Percentiles rank a stretch among this genome's conserved stretches.
Evolutionary conservation across 108 stramenopile genomes (phyloP).

Genomic region (Cyclotella cryptica): DNA sequence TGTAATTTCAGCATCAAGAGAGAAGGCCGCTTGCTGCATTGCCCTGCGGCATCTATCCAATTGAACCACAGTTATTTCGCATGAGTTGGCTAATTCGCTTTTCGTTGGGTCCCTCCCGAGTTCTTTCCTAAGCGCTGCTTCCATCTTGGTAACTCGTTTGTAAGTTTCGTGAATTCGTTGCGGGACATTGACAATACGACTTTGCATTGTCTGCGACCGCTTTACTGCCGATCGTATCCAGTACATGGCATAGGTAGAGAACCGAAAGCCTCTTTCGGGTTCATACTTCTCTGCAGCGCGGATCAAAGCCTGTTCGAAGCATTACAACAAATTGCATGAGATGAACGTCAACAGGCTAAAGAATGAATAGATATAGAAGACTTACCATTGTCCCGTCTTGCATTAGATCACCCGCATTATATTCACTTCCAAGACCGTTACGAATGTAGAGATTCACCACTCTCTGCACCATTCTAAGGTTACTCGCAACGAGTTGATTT

Average conservation of each 20-base stretch:
- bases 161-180: conserved; percentile 84
- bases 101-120: conserved; percentile 69
- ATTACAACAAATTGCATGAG: neutral
- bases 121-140: conserved; percentile 47
- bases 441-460: conserved; percentile 88
- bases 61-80: conserved; percentile 70
- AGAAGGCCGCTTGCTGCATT: conserved; percentile 71
- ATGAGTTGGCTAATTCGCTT: conserved; percentile 60
- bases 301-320: conserved; percentile 76
- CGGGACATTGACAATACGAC: conserved; percentile 72
- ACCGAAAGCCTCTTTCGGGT: conserved; percentile 90
- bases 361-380: conserved; percentile 17
- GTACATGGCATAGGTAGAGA: conserved; percentile 97
- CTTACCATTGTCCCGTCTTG: conserved; percentile 89
- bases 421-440: conserved; percentile 83
- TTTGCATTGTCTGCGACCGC: conserved; percentile 79
- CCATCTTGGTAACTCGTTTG: conserved; percentile 62
- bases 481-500: conserved; percentile 80
- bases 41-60: conserved; percentile 74
- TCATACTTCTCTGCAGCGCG: conserved; percentile 97
- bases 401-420: conserved; percentile 92
- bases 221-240: conserved; percentile 96
- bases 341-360: neutral
- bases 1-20: conserved; percentile 70
- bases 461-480: conserved; percentile 87